Percentiles rank a stretch among this genome's conserved stretches.
These are phyloP conservation scores for Cornus kousa DNA, from an alignment of 148 eudicot species.

Conservation along the genomic window DNA sequence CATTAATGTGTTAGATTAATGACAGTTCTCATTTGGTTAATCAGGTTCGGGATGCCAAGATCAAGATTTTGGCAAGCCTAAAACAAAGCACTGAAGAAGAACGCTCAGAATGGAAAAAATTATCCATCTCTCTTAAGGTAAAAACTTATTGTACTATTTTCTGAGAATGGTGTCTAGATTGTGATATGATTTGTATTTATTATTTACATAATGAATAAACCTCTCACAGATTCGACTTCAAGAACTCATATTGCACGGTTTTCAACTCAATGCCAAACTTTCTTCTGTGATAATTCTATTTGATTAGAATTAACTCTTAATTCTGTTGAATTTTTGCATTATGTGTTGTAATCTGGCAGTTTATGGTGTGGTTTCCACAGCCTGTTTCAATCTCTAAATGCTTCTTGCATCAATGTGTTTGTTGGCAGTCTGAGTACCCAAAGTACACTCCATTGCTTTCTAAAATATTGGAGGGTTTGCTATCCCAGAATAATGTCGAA, in stretches of 20 bases:
- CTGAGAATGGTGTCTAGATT: background rate
- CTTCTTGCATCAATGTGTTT: conserved; percentile 13
- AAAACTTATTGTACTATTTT: background rate
- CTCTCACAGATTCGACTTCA: no score
- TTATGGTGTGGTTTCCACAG: conserved; percentile 1
- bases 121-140: conserved; percentile 74
- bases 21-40: conserved; percentile 2
- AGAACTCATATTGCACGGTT: no score
- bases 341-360: background rate
- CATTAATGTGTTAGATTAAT: background rate
- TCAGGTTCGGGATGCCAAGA: conserved; percentile 91
- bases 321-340: background rate
- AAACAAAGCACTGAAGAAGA: conserved; percentile 76
- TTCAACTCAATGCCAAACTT: background rate
- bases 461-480: conserved; percentile 78
- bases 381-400: conserved; percentile 9
- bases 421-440: conserved; percentile 79
- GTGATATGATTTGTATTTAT: background rate
- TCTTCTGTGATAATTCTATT: conserved; percentile 2
- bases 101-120: conserved; percentile 65
- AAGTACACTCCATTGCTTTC: conserved; percentile 90
- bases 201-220: no score
- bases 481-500: conserved; percentile 50
- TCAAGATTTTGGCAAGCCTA: conserved; percentile 74
- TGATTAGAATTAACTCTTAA: background rate